Conservation (phyloP, 75 land plant genomes). For the Ceratopteris richardii region DNA sequence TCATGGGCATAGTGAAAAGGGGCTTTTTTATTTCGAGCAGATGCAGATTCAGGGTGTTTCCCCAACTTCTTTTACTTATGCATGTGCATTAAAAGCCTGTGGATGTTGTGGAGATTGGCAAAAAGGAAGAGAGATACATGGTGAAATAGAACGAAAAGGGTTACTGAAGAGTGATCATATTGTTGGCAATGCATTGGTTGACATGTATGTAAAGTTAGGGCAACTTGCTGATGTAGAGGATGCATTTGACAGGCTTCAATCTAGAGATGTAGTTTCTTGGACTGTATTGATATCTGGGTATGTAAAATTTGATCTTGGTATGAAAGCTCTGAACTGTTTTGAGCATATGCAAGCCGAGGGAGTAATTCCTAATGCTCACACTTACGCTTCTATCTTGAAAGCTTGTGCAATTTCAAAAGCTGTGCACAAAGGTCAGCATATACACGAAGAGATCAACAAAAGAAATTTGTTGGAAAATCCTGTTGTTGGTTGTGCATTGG, state of each 20-base stretch:
- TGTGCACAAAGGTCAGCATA: neutral
- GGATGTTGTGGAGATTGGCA: constrained; percentile 29
- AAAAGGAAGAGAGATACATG: constrained; percentile 36
- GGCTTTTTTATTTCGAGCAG: constrained; percentile 23
- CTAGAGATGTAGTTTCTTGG: constrained; percentile 12
- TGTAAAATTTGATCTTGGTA: neutral
- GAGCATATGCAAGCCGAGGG: neutral
- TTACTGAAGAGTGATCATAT: constrained; percentile 24
- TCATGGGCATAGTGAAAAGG: constrained; percentile 23
- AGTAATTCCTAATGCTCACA: neutral
- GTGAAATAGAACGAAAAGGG: constrained; percentile 17
- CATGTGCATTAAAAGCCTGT: constrained; percentile 38
- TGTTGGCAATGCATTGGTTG: constrained; percentile 47
- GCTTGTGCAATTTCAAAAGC: neutral
- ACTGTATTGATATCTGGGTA: constrained; percentile 6
- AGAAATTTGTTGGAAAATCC: neutral
- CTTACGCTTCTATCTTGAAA: neutral
- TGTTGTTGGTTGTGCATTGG: constrained; percentile 5
- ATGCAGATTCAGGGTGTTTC: constrained; percentile 34
- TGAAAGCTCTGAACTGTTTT: constrained; percentile 4
- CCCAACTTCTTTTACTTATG: constrained; percentile 48
- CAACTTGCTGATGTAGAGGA: constrained; percentile 7
- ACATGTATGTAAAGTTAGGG: constrained; percentile 68
- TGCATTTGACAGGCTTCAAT: neutral
- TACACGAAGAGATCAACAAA: neutral